A percentile compares a stretch with the other conserved stretches of the same genome.
These are phyloP conservation scores for Chionographis japonica DNA, from an alignment of 106 monocot species.

Conservation along the genomic window DNA sequence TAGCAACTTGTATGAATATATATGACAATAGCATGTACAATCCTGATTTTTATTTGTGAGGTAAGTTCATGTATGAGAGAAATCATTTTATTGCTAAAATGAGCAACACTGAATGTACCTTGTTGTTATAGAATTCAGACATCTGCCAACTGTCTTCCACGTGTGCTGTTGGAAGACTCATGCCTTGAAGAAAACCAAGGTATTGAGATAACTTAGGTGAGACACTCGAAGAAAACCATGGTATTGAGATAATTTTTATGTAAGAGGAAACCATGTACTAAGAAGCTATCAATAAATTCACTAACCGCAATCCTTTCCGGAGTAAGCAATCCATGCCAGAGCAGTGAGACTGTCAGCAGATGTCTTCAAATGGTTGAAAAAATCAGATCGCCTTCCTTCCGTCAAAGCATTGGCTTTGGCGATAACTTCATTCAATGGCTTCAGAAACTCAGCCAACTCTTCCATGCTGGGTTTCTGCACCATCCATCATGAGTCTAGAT, in stretches of 20 bases:
- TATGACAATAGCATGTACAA: too few species aligned
- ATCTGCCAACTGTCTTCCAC: constrained; percentile 87
- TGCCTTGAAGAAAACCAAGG: constrained; percentile 27
- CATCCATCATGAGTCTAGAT: background rate
- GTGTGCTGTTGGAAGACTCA: constrained; percentile 67
- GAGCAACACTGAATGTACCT: constrained; percentile 25
- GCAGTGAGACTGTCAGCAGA: constrained; percentile 60
- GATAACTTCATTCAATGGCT: constrained; percentile 68
- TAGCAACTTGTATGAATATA: too few species aligned
- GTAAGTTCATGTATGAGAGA: too few species aligned
- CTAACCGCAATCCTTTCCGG: constrained; percentile 72
- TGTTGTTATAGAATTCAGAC: constrained; percentile 81
- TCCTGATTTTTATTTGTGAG: too few species aligned
- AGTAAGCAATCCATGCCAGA: constrained; percentile 75
- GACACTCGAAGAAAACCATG: too few species aligned
- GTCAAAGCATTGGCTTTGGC: constrained; percentile 61
- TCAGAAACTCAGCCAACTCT: constrained; percentile 45
- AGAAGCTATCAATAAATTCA: background rate
- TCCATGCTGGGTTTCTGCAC: constrained; percentile 54
- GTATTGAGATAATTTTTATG: background rate
- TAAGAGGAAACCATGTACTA: too few species aligned
- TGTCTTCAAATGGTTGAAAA: constrained; percentile 64
- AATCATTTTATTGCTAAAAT: too few species aligned
- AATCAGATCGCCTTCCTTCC: constrained; percentile 45
- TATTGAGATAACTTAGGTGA: background rate